These are phyloP conservation scores for Acer yangbiense DNA, from an alignment of 345 rosid genomes.

Conservation along the genomic window DNA sequence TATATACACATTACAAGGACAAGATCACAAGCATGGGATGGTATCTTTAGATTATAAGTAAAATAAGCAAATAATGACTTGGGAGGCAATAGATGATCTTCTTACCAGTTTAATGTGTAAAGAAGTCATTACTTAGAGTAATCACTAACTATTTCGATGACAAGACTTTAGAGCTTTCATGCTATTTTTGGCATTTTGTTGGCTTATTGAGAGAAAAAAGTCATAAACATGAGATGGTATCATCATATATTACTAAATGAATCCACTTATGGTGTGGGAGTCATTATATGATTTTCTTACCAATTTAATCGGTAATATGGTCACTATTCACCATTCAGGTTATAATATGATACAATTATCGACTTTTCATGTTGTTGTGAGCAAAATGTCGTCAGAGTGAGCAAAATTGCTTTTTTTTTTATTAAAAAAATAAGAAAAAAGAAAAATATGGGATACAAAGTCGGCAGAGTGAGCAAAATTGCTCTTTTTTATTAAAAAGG, in stretches of 20 bases:
- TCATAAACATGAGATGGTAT: not conserved
- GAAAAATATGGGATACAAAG: too few species aligned
- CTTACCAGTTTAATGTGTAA: not conserved
- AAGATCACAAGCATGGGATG: not conserved
- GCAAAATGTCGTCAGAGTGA: not conserved
- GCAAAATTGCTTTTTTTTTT: not conserved
- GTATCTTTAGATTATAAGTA: not conserved
- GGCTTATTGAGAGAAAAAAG: not conserved
- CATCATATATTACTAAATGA: not conserved
- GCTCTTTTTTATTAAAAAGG: not conserved
- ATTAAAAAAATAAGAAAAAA: not conserved
- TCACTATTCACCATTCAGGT: not conserved
- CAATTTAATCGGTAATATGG: not conserved
- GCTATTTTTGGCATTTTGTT: not conserved
- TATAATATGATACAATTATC: not conserved
- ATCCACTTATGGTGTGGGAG: not conserved
- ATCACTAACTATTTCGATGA: not conserved
- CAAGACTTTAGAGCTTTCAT: not conserved
- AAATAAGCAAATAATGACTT: not conserved
- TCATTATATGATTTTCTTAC: not conserved
- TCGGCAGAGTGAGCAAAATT: not conserved
- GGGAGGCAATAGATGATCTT: not conserved
- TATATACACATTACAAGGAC: not conserved
- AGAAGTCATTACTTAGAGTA: not conserved
- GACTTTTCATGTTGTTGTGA: not conserved